These are phyloP conservation scores for Centaurea solstitialis DNA, from an alignment of 129 eudicot genomes.

Conservation along the genomic window DNA sequence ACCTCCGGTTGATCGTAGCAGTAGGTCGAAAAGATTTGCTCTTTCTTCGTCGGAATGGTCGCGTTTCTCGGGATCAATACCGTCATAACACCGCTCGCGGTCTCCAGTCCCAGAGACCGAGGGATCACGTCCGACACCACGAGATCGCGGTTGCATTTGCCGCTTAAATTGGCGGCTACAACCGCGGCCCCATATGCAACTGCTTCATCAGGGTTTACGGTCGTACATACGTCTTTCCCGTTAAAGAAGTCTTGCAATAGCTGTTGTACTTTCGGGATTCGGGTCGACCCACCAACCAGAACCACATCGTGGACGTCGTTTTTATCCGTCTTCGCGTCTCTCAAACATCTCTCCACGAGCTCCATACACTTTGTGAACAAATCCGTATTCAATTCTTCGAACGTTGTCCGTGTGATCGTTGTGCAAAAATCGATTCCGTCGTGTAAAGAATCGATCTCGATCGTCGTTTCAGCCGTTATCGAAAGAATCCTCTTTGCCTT, in stretches of 20 bases:
- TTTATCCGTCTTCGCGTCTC: conserved; percentile 7
- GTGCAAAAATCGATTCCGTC: conserved; percentile 65
- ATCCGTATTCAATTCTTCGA: conserved; percentile 9
- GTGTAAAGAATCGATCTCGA: conserved; percentile 51
- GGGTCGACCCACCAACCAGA: not conserved
- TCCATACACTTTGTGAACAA: not conserved
- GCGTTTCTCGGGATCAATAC: conserved; percentile 45
- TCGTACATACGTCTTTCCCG: conserved; percentile 61
- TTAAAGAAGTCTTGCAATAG: conserved; percentile 61
- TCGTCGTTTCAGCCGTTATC: conserved; percentile 47
- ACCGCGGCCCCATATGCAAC: conserved; percentile 71
- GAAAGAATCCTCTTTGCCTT: conserved; percentile 53
- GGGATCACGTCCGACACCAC: conserved; percentile 50
- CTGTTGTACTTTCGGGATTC: conserved; percentile 41
- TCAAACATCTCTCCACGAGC: not conserved
- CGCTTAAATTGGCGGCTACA: conserved; percentile 54
- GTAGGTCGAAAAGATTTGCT: no score
- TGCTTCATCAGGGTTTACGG: conserved; percentile 66
- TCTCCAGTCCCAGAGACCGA: conserved; percentile 51
- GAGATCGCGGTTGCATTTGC: conserved; percentile 50
- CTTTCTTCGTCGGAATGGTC: no score
- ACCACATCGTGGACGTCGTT: conserved; percentile 6
- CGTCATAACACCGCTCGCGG: conserved; percentile 62
- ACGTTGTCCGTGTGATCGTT: conserved; percentile 53
- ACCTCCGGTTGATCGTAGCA: conserved; percentile 14